Base-by-base conservation (phyloP, 306 rosid genomes). In the Dalbergia cochinchinensis region DNA sequence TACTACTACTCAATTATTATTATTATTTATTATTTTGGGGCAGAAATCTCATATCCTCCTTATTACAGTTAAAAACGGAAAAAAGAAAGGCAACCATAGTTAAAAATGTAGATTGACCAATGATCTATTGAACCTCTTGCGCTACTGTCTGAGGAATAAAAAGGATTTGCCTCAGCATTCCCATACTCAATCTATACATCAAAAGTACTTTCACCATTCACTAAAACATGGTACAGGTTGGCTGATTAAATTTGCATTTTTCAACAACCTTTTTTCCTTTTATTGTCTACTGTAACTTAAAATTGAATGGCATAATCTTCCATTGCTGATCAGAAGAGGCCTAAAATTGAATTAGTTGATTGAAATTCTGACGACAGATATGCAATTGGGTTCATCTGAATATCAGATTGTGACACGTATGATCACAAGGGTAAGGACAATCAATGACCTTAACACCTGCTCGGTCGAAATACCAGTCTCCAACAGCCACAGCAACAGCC, bases 391-490 rank as follows among this genome's bases (percentile, higher is more conserved):
- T 37, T 89, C 76, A 80, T 76, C 83, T 60, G 84, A 93, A 95
- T 87, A 86, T 82, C 66, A 93, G 92, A 88, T 95, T 79, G 85
- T 95, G 98, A 82, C 99, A 95, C 7, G 92, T 88, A 34, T 84
- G 87, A 79, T 95, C 99, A 31, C 99, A 93, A 62, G 98, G 99
- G 76, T 89, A 93, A 5, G 94, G 96, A 60, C 98, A 95, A 67
- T 95, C 99, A n/a, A 95, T 55, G 58, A 51, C 85, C 91, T 88
- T 95, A 50, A 83, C 88, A 6, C 83, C 80, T 53, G 88, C 86
- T 78, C 99, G 80, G 57, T 93, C 92, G 26, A 91, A 95, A 84
- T 86, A 95, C 99, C 99, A 95, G 71, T 95, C 97, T 71, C 97
- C 96, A 18, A 95, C 99, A 44, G 98, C 98, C 35, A 85, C 26